Evolutionary conservation across 2,329 filamentous ascomycete genomes (phyloP).

Genomic region (Ceratocystiopsis sp.): DNA sequence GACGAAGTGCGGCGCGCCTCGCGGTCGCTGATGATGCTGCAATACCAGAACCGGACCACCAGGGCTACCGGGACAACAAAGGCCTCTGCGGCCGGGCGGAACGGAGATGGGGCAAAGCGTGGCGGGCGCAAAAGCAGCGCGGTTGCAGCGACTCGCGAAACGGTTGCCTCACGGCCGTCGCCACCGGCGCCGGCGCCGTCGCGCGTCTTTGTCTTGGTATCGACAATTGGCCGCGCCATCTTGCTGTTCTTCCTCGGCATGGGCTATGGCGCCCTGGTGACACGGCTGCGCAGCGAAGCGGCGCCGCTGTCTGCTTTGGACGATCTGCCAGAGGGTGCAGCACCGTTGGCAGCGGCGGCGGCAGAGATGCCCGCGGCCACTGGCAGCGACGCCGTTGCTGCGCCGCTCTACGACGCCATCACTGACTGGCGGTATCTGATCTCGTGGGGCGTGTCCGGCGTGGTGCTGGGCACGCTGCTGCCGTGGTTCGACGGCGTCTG

Average conservation of each 20-base stretch:
- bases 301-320: conserved; percentile 22
- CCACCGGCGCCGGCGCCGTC: conserved; percentile 13
- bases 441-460: conserved; percentile 69
- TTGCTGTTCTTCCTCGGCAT: conserved; percentile 67
- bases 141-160: no score
- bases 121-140: neutral
- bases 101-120: neutral
- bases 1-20: conserved; percentile 9
- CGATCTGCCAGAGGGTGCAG: neutral
- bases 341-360: neutral
- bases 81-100: no score
- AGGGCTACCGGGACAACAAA: neutral
- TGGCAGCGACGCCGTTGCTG: conserved; percentile 5
- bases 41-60: conserved; percentile 2
- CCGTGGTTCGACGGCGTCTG: conserved; percentile 73
- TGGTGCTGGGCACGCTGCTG: conserved; percentile 60
- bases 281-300: conserved; percentile 53
- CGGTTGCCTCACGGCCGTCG: neutral
- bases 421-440: conserved; percentile 50
- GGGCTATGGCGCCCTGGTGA: conserved; percentile 67
- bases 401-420: conserved; percentile 4
- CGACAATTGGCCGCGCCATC: conserved; percentile 37
- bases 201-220: conserved; percentile 22
- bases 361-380: conserved; percentile 23
- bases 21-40: conserved; percentile 8